A percentile compares a stretch with the other conserved stretches of the same genome.
Evolutionary conservation across 2,329 filamentous ascomycete genomes (phyloP).

Genomic region (Botrytis tulipae): DNA sequence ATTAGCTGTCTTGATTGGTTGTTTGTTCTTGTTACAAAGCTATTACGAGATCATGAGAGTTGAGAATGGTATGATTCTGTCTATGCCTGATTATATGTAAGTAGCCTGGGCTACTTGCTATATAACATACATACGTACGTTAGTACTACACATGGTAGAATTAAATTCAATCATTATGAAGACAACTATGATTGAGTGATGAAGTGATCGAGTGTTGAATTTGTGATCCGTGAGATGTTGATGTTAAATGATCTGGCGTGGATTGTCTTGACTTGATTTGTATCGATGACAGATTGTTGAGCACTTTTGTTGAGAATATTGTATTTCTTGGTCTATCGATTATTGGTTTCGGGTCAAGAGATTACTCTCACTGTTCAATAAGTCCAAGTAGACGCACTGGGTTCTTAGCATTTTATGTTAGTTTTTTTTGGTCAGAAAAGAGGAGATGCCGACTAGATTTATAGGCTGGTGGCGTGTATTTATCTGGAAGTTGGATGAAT

Average conservation of each 20-base stretch:
- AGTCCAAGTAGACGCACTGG: background rate
- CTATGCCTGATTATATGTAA: constrained; percentile 6
- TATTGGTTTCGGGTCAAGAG: background rate
- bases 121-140: constrained; percentile 14
- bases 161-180: constrained; percentile 14
- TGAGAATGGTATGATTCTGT: constrained; percentile 9
- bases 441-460: background rate
- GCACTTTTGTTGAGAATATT: background rate
- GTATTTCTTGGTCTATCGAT: background rate
- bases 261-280: background rate
- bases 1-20: constrained; percentile 11
- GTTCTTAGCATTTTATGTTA: background rate
- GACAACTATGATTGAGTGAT: background rate
- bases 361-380: background rate
- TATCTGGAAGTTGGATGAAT: accelerated
- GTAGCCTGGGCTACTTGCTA: background rate
- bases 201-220: background rate
- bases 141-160: constrained; percentile 10
- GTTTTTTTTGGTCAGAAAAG: background rate
- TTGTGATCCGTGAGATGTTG: background rate
- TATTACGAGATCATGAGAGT: constrained; percentile 15
- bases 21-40: constrained; percentile 7
- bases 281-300: background rate
- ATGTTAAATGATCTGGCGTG: background rate
- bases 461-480: accelerated